Evolutionary conservation across 83 land plant genomes (phyloP), one percentile per base, ranked within the genome.

Genomic region (Picea abies): DNA sequence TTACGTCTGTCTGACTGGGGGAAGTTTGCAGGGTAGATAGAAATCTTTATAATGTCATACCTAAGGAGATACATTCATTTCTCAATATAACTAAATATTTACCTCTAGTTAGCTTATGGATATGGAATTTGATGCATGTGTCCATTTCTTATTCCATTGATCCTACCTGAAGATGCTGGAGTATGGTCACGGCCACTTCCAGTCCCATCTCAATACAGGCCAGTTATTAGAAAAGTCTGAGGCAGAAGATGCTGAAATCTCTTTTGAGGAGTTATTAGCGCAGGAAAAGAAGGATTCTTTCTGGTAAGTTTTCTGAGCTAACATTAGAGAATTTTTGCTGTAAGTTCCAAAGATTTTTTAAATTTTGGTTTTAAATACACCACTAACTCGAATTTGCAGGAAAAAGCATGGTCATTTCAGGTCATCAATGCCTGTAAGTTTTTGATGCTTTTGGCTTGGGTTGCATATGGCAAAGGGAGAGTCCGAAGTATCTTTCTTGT

Each of bases 251-350:
- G 19, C 87, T 80, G 94, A 93, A 79, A 93, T 93, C 35, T 93
- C 95, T 4, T 95, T 95, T 86, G 95, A 95, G 70, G 97, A 93
- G 77, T 84, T 95, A 64, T 72, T 95, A 70, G 97, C 92, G 2
- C 95, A 93, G 71, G 97, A 93, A 78, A 95, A 95, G 84, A 95
- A 93, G 76, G 97, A 95, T 85, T 86, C 90, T 4, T 95, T 93
- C 83, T 95, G 97, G 97, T 95, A 82, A 16, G 83, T 79, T 76
- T 47, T 75, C 58, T 47, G 10, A 72, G 8, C n/a, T 26, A 49
- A 47, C 5, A 11, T 47, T 32, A 49, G 10, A n/a, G 5, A 44
- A 20, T 22, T 23, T 22, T 49, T 44, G 15, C 23, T 22, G 0
- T 6, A 52, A 41, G 2, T 19, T 20, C 23, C 56, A 52, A 52